Conservation (phyloP, 768 basidiomycete genomes). For the Naganishia vishniacii region DNA sequence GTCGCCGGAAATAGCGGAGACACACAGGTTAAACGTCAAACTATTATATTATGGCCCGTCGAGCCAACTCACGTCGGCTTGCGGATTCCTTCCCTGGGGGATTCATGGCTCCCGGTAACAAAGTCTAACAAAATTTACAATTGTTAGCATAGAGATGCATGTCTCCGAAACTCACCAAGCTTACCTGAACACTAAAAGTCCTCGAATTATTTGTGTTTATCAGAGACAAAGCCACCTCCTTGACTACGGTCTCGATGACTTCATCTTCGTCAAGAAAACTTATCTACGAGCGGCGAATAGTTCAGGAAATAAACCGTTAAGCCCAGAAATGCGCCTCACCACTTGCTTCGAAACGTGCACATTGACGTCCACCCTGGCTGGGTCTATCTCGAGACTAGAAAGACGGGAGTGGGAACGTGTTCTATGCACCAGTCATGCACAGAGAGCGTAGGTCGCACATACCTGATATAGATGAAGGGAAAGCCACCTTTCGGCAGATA, state of each 20-base stretch:
- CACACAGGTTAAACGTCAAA: slow-evolving; percentile 12
- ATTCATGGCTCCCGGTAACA: slow-evolving; percentile 40
- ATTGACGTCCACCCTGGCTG: slow-evolving; percentile 87
- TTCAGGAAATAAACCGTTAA: too few relatives aligned
- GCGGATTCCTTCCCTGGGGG: slow-evolving; percentile 25
- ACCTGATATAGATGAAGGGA: slow-evolving; percentile 94
- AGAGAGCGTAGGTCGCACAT: slow-evolving; percentile 23
- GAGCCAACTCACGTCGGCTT: not conserved
- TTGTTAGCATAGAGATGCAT: not conserved
- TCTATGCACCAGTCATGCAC: too few relatives aligned
- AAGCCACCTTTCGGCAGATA: slow-evolving; percentile 81
- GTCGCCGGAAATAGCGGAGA: not conserved
- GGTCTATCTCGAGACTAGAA: slow-evolving; percentile 70
- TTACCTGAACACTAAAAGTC: slow-evolving; percentile 51
- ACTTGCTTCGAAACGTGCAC: slow-evolving; percentile 97
- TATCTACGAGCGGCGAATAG: slow-evolving; percentile 52
- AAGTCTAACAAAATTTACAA: slow-evolving; percentile 37
- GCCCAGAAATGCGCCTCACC: slow-evolving; percentile 44
- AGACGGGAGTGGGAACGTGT: too few relatives aligned
- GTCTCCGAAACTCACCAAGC: slow-evolving; percentile 12
- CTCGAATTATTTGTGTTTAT: slow-evolving; percentile 51
- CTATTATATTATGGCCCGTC: too few relatives aligned
- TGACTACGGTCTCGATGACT: slow-evolving; percentile 70
- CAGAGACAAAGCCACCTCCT: slow-evolving; percentile 64
- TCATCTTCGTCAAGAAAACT: slow-evolving; percentile 87